These are phyloP conservation scores for Paecilomyces niveus DNA, from an alignment of 2,329 filamentous ascomycete species.

Conservation along the genomic window DNA sequence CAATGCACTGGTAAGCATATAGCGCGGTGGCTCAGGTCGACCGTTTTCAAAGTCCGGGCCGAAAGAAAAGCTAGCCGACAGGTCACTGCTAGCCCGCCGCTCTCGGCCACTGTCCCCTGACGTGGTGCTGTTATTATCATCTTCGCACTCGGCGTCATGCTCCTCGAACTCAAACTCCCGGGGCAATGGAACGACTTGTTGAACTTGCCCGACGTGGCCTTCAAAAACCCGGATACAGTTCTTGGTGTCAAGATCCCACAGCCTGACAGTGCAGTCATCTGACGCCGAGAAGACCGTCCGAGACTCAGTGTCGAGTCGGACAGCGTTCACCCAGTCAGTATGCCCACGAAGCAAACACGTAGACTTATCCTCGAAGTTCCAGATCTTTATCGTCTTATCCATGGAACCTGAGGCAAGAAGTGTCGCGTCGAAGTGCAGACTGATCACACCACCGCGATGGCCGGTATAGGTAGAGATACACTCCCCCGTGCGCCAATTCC, in stretches of 20 bases:
- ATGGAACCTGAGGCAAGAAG: constrained; percentile 83
- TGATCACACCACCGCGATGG: constrained; percentile 76
- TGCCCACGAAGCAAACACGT: constrained; percentile 77
- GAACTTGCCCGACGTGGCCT: constrained; percentile 90
- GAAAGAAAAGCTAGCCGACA: constrained; percentile 47
- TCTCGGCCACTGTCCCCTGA: constrained; percentile 22
- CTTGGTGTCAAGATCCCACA: constrained; percentile 88
- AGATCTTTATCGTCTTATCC: constrained; percentile 84
- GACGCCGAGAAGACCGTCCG: constrained; percentile 87
- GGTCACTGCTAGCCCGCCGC: constrained; percentile 6
- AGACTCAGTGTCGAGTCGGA: constrained; percentile 73
- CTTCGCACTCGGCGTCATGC: constrained; percentile 49
- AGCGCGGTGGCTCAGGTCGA: constrained; percentile 71
- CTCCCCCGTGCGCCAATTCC: constrained; percentile 92
- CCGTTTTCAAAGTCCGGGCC: constrained; percentile 55
- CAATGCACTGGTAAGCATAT: constrained; percentile 87
- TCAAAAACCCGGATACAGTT: constrained; percentile 70
- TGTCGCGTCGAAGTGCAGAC: constrained; percentile 77
- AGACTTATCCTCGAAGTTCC: constrained; percentile 80
- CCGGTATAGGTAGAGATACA: constrained; percentile 74
- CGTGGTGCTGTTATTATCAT: constrained; percentile 43
- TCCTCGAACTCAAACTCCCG: constrained; percentile 86
- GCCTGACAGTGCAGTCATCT: constrained; percentile 81
- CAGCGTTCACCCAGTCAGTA: constrained; percentile 93
- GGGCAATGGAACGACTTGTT: constrained; percentile 80